These are phyloP conservation scores for Leccinum arenicola DNA, from an alignment of 768 basidiomycete species.

Conservation along the genomic window DNA sequence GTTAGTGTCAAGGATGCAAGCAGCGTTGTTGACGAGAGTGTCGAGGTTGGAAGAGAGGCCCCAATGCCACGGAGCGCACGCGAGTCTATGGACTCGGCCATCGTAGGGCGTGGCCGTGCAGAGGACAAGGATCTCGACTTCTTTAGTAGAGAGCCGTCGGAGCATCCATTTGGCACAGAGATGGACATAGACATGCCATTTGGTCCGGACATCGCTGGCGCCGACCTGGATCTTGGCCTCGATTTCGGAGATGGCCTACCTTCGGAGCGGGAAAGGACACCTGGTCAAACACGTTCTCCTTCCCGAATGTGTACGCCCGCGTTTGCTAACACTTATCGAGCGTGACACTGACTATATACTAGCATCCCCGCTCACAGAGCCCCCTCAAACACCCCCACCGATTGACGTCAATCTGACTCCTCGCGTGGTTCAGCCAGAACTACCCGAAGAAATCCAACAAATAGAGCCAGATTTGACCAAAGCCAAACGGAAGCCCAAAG, in stretches of 20 bases:
- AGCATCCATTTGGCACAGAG: constrained; percentile 61
- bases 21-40: constrained; percentile 57
- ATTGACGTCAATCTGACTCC: constrained; percentile 47
- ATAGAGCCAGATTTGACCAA: constrained; percentile 32
- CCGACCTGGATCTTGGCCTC: constrained; percentile 68
- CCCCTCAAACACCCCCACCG: constrained; percentile 76
- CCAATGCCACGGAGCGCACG: constrained; percentile 40
- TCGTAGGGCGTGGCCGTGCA: constrained; percentile 46
- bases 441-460: constrained; percentile 38
- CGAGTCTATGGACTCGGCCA: constrained; percentile 60
- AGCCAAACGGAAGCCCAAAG: constrained; percentile 53
- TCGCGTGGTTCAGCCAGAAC: constrained; percentile 40
- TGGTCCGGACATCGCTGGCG: constrained; percentile 48
- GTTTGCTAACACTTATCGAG: not conserved
- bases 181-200: constrained; percentile 48
- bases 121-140: constrained; percentile 58
- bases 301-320: constrained; percentile 70
- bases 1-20: constrained; percentile 31
- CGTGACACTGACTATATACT: constrained; percentile 9
- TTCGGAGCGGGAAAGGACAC: constrained; percentile 49
- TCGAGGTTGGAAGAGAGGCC: constrained; percentile 79
- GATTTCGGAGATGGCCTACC: constrained; percentile 60
- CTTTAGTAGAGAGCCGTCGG: constrained; percentile 65
- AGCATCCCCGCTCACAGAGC: constrained; percentile 78
- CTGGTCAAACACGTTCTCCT: constrained; percentile 54